Percentiles rank a stretch among this genome's conserved stretches.
phyloP scores from a whole-genome alignment of 1,139 yeast genomes.

The Hyphopichia khmerensis region DNA sequence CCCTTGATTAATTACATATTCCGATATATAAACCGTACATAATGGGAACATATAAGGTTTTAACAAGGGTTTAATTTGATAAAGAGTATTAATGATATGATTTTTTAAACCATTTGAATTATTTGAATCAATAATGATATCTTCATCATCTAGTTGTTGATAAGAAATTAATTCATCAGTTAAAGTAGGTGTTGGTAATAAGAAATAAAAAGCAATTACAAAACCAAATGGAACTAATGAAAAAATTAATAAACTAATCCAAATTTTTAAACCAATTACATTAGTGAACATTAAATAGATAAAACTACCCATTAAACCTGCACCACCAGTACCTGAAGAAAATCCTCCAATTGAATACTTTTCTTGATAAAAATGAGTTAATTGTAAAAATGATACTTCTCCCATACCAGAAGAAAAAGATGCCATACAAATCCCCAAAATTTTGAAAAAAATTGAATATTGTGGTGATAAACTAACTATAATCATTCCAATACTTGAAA shows the following conservation, averaged over 20 bases:
- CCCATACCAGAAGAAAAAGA: conserved; percentile 88
- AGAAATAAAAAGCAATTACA: conserved; percentile 22
- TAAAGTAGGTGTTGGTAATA: conserved; percentile 24
- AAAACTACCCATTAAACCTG: conserved; percentile 81
- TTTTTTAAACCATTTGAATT: too few relatives aligned
- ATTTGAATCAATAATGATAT: too few relatives aligned
- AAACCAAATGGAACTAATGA: conserved; percentile 40
- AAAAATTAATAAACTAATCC: conserved; percentile 31
- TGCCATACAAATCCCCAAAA: conserved; percentile 78
- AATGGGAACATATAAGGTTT: conserved; percentile 81
- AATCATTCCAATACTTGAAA: conserved; percentile 78
- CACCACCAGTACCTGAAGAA: conserved; percentile 94
- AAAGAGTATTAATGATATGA: conserved; percentile 35
- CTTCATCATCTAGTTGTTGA: conserved; percentile 1
- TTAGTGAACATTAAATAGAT: conserved; percentile 42
- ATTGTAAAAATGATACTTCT: conserved; percentile 80
- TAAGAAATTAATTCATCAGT: conserved; percentile 6
- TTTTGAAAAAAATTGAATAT: conserved; percentile 29
- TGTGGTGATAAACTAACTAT: conserved; percentile 50
- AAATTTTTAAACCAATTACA: conserved; percentile 29
- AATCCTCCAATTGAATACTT: conserved; percentile 71
- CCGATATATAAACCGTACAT: conserved; percentile 78
- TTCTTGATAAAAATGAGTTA: conserved; percentile 68
- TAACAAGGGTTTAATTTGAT: conserved; percentile 49
- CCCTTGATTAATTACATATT: conserved; percentile 89